These are phyloP conservation scores for Cunninghamia lanceolata DNA, from an alignment of 75 land plant genomes.

Conservation along the genomic window DNA sequence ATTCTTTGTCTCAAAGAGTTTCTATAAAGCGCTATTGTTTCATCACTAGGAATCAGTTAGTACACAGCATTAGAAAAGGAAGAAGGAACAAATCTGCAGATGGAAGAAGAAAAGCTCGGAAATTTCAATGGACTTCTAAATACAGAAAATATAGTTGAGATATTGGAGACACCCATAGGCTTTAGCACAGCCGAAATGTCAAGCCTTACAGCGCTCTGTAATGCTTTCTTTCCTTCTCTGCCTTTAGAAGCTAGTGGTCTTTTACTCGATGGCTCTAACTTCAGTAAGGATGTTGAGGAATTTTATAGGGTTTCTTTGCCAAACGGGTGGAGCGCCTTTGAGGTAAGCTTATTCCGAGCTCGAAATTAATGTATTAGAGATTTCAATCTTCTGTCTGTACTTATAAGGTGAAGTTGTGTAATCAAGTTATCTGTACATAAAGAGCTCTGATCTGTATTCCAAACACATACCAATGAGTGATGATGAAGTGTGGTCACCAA, in stretches of 20 bases:
- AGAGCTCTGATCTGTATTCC: too few species aligned
- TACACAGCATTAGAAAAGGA: neutral
- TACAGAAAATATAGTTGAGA: neutral
- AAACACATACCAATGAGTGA: too few species aligned
- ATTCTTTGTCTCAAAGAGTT: too few species aligned
- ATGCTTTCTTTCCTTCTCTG: constrained; percentile 1
- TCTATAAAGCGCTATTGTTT: too few species aligned
- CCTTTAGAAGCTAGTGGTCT: neutral
- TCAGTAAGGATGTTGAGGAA: neutral
- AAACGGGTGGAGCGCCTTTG: neutral
- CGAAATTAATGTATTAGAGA: neutral
- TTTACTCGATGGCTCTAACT: neutral
- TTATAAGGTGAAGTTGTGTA: neutral
- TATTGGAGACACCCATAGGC: neutral
- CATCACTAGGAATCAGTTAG: neutral
- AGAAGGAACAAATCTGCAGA: neutral
- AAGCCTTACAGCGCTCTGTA: constrained; percentile 7
- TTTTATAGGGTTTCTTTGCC: neutral
- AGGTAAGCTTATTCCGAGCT: neutral
- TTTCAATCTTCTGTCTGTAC: neutral
- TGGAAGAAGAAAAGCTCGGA: neutral
- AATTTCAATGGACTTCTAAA: neutral
- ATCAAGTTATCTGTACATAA: too few species aligned
- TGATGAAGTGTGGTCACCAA: too few species aligned
- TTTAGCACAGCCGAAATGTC: neutral